Evolutionary conservation across 805 yeast species (phyloP).

Genomic region (Nakazawaea siamensis): DNA sequence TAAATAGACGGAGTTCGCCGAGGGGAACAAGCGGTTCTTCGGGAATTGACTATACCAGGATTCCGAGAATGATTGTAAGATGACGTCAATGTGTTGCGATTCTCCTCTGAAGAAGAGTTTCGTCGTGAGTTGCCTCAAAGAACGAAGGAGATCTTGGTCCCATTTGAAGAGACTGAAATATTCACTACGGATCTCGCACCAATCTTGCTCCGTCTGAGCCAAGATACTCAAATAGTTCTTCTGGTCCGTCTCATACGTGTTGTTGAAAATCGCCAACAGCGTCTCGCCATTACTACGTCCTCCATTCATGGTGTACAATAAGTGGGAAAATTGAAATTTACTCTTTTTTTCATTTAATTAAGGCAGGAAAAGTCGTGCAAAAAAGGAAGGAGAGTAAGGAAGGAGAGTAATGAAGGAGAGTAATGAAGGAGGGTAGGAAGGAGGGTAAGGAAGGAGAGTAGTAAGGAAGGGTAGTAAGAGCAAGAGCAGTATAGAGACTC

Average conservation of each 20-base stretch:
- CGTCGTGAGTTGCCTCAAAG: constrained; percentile 55
- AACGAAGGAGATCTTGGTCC: constrained; percentile 38
- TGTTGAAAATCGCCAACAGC: constrained; percentile 4
- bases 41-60: constrained; percentile 51
- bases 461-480: no score
- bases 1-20: constrained; percentile 52
- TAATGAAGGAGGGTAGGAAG: no score
- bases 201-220: constrained; percentile 1
- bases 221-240: constrained; percentile 5
- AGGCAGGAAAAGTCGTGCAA: no score
- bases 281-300: no score
- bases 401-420: no score
- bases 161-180: constrained; percentile 26
- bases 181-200: constrained; percentile 1
- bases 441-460: no score
- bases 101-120: constrained; percentile 73
- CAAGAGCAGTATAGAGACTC: no score
- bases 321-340: no score
- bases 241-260: constrained; percentile 8
- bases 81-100: constrained; percentile 71
- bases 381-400: no score
- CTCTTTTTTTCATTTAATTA: no score
- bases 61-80: constrained; percentile 58
- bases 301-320: no score
- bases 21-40: constrained; percentile 17